Evolutionary conservation across 1,284 basidiomycete genomes (phyloP).

Genomic region (Erythrobasidium hasegawianum): DNA sequence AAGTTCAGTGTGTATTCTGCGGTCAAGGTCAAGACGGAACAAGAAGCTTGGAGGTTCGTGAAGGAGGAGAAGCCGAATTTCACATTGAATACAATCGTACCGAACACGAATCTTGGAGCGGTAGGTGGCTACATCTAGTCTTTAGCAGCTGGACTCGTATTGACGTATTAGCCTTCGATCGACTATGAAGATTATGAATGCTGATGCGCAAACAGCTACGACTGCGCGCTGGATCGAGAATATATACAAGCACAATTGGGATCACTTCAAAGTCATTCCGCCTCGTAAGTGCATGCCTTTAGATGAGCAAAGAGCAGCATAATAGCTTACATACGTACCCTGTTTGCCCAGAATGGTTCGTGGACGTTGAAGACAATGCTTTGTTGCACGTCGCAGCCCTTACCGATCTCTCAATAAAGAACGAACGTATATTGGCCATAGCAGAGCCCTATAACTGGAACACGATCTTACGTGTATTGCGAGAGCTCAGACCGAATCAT

Average conservation of each 20-base stretch:
- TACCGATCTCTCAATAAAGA: constrained; percentile 12
- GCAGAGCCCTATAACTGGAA: constrained; percentile 11
- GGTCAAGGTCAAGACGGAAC: constrained; percentile 21
- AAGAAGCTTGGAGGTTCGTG: constrained; percentile 18
- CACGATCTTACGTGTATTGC: neutral
- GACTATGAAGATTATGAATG: constrained; percentile 28
- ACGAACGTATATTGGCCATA: constrained; percentile 19
- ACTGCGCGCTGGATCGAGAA: constrained; percentile 23
- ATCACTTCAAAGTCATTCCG: constrained; percentile 9
- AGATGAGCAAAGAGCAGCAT: too few relatives aligned
- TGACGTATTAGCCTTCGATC: neutral
- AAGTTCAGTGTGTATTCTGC: constrained; percentile 34
- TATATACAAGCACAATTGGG: constrained; percentile 6
- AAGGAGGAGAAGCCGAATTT: constrained; percentile 15
- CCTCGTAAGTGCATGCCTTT: too few relatives aligned
- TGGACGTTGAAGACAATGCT: constrained; percentile 14
- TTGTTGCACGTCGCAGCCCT: constrained; percentile 14
- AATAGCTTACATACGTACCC: too few relatives aligned
- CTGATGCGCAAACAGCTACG: constrained; percentile 19
- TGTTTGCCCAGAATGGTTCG: neutral
- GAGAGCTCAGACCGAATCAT: neutral
- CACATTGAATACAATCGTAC: constrained; percentile 13
- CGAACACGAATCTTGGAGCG: constrained; percentile 9
- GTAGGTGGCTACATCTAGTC: too few relatives aligned
- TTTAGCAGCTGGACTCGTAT: too few relatives aligned